Percentiles rank a stretch among this genome's conserved stretches.
Evolutionary conservation across 257 asterid genomes (phyloP).

Genomic region (Avicennia marina): DNA sequence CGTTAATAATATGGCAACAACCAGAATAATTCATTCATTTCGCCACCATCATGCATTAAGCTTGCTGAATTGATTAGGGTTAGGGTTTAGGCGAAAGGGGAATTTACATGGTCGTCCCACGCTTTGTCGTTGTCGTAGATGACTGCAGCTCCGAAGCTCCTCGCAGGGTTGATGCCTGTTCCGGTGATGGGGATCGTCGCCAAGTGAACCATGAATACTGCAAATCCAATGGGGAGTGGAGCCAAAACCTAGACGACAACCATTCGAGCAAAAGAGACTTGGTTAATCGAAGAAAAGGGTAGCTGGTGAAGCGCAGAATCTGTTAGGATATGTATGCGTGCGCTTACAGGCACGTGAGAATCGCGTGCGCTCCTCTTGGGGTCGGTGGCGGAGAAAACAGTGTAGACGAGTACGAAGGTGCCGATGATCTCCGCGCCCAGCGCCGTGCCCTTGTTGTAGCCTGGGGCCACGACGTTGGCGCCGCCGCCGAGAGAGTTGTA

Average conservation of each 20-base stretch:
- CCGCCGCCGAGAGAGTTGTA: conserved; percentile 52
- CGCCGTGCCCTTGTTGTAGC: conserved; percentile 56
- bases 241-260: conserved; percentile 45
- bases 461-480: conserved; percentile 36
- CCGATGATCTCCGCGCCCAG: conserved; percentile 71
- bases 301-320: not conserved
- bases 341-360: conserved; percentile 63
- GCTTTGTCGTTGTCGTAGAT: conserved; percentile 38
- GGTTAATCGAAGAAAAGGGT: not conserved
- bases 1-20: not conserved
- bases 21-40: not conserved
- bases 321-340: not conserved
- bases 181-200: conserved; percentile 70
- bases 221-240: conserved; percentile 69
- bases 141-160: conserved; percentile 73
- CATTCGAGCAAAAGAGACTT: not conserved
- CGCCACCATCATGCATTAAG: too few species aligned
- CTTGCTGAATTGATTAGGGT: too few species aligned
- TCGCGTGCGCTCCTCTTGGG: conserved; percentile 71
- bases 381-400: conserved; percentile 73
- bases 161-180: conserved; percentile 69
- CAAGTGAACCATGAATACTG: conserved; percentile 74
- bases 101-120: conserved; percentile 61
- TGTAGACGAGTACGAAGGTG: conserved; percentile 64
- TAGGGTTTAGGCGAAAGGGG: too few species aligned